Evolutionary conservation across 2,329 filamentous ascomycete species (phyloP).

Genomic region (Ophiostoma perfectum): DNA sequence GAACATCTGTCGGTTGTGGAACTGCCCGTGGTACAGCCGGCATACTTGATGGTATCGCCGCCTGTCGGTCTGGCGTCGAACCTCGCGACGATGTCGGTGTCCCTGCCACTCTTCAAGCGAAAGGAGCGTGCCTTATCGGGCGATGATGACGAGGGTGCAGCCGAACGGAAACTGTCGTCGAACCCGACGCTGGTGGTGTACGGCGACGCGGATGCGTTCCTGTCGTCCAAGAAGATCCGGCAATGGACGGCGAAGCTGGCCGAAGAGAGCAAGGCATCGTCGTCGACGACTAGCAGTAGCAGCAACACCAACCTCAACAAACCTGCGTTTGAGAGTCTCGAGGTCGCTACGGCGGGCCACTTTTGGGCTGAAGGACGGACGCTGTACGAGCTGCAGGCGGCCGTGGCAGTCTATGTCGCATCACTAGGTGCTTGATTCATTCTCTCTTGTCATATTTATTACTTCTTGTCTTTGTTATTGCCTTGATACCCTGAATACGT

Average conservation of each 20-base stretch:
- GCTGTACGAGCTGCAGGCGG: constrained; percentile 32
- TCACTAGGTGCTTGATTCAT: not conserved
- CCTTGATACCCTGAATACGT: constrained; percentile 19
- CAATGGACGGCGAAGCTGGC: constrained; percentile 56
- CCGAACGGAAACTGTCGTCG: constrained; percentile 51
- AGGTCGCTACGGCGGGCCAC: constrained; percentile 47
- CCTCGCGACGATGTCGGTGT: constrained; percentile 59
- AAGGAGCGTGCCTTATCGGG: not conserved
- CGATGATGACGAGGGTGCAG: constrained; percentile 26
- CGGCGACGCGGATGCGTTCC: constrained; percentile 70
- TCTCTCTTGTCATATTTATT: not conserved
- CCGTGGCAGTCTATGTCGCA: constrained; percentile 32
- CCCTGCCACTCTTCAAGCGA: constrained; percentile 20
- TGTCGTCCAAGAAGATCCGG: constrained; percentile 57
- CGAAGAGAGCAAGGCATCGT: constrained; percentile 26
- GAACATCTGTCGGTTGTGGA: constrained; percentile 30
- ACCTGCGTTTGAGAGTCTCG: constrained; percentile 36
- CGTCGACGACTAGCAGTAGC: constrained; percentile 16
- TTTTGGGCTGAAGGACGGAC: constrained; percentile 50
- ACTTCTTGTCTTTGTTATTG: not conserved
- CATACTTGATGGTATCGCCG: constrained; percentile 64
- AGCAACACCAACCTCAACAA: not conserved
- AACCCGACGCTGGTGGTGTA: constrained; percentile 65
- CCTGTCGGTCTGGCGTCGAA: constrained; percentile 55
- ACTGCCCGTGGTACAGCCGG: constrained; percentile 38